Conservation (phyloP, 768 basidiomycete species). For the Kwoniella heveanensis region DNA sequence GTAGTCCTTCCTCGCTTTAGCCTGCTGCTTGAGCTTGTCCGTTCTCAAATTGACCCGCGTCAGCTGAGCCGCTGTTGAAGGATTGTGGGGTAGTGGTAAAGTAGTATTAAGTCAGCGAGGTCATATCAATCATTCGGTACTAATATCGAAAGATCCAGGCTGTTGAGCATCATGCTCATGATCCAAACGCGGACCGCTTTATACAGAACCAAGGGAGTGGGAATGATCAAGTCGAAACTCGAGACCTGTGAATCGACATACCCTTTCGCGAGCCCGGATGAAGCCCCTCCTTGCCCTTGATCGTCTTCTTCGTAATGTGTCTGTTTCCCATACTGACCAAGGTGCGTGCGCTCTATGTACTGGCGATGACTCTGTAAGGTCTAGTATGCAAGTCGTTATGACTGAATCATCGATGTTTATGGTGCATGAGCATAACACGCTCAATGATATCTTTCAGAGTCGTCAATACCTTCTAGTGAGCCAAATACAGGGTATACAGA, state of each 20-base stretch:
- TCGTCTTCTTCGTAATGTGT: slow-evolving; percentile 52
- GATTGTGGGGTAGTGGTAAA: background rate
- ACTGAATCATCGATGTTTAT: too few species aligned
- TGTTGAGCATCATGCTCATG: too few species aligned
- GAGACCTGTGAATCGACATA: slow-evolving; percentile 13
- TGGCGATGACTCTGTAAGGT: too few species aligned
- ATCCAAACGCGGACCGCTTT: too few species aligned
- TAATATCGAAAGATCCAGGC: too few species aligned
- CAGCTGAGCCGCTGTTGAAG: slow-evolving; percentile 50
- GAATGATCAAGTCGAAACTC: too few species aligned
- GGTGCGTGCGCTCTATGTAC: background rate
- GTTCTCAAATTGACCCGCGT: slow-evolving; percentile 53
- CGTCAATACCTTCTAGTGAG: background rate
- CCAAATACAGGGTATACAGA: background rate
- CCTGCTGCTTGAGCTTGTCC: slow-evolving; percentile 48
- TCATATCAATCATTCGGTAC: too few species aligned
- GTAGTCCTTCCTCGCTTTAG: slow-evolving; percentile 34
- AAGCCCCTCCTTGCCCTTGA: slow-evolving; percentile 56
- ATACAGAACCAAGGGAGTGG: too few species aligned
- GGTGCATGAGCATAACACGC: background rate
- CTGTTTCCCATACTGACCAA: slow-evolving; percentile 37
- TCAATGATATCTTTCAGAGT: background rate
- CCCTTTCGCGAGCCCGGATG: slow-evolving; percentile 56
- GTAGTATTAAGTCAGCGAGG: too few species aligned
- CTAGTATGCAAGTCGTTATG: too few species aligned